Base-by-base conservation (phyloP, 352 stramenopile genomes). In the Phytophthora fragariaefolia region DNA sequence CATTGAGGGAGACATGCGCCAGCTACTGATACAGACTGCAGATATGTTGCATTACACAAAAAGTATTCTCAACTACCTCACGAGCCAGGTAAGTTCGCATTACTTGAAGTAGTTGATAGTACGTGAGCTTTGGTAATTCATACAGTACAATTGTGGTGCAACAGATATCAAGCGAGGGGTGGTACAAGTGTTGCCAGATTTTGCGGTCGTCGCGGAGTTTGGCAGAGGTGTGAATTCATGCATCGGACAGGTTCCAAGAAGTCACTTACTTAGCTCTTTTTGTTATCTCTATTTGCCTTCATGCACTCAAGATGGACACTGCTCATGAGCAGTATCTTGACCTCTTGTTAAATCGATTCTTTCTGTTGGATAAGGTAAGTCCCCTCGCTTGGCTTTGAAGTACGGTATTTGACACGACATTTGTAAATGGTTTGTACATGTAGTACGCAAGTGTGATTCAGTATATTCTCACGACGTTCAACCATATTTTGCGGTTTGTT, bases 1-100 rank as follows among this genome's bases (percentile, higher is more conserved):
- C 3, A 83, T 85, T 8, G 69, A 90, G 56, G 46, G 53, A 5
- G 70, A 82, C 0, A 50, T 91, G 22, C 77, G 79, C 10, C 49
- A 65, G 13, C 55, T 81, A 13, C 63, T 92, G 0, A 57, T 93
- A n/a, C 72, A 77, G 42, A 47, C 90, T 8, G 75, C 80, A 27
- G 75, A 86, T 47, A 95, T 95, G 86, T 76, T 93, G 10, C 84
- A 95, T 54, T 95, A 88, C 62, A 89, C 84, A 0, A 84, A 88
- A 51, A 80, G 74, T 27, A 63, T 95, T 18, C 61, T 92, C 18
- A 79, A 72, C 26, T 95, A 92, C 62, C 75, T 95, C 22, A 79
- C 78, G 8, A 87, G 78, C 53, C 83, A 91, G 76, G 83, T 90
- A 71, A n/a, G n/a, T n/a, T n/a, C n/a, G n/a, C n/a, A n/a, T n/a